These are phyloP conservation scores for Pyrenochaeta sp. DNA, from an alignment of 2,329 filamentous ascomycete species.

Conservation along the genomic window DNA sequence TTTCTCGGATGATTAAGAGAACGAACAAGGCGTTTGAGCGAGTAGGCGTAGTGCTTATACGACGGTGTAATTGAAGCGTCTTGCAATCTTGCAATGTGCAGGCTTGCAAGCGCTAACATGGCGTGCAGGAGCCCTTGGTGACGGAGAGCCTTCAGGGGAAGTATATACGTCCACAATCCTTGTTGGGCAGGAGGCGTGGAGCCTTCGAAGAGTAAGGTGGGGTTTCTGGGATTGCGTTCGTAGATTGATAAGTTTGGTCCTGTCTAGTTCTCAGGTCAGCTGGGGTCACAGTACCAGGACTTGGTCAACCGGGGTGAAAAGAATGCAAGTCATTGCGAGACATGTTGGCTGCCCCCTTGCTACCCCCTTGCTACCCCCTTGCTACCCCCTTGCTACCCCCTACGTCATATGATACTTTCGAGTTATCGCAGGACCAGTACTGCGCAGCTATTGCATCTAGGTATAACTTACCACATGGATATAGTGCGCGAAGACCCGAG, in stretches of 20 bases:
- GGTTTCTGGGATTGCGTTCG: constrained; percentile 80
- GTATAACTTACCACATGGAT: constrained; percentile 69
- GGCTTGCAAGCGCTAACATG: constrained; percentile 83
- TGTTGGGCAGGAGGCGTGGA: constrained; percentile 40
- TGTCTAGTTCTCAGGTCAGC: constrained; percentile 56
- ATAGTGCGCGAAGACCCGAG: constrained; percentile 89
- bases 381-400: neutral
- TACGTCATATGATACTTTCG: neutral
- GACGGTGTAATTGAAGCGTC: constrained; percentile 78
- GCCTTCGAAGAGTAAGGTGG: constrained; percentile 70
- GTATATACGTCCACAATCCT: constrained; percentile 72
- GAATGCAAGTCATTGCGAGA: neutral
- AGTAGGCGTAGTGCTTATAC: constrained; percentile 89
- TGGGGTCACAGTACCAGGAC: neutral
- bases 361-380: no score
- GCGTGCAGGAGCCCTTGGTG: constrained; percentile 90
- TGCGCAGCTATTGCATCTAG: neutral
- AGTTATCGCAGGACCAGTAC: neutral
- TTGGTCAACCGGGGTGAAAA: neutral
- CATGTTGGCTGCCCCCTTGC: neutral
- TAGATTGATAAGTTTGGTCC: constrained; percentile 87
- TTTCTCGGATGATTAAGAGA: constrained; percentile 76
- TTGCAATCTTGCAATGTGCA: constrained; percentile 88
- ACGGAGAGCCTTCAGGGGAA: constrained; percentile 80
- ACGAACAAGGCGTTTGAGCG: constrained; percentile 78